Evolutionary conservation across 2,329 filamentous ascomycete species (phyloP).

Genomic region (Colletotrichum truncatum): DNA sequence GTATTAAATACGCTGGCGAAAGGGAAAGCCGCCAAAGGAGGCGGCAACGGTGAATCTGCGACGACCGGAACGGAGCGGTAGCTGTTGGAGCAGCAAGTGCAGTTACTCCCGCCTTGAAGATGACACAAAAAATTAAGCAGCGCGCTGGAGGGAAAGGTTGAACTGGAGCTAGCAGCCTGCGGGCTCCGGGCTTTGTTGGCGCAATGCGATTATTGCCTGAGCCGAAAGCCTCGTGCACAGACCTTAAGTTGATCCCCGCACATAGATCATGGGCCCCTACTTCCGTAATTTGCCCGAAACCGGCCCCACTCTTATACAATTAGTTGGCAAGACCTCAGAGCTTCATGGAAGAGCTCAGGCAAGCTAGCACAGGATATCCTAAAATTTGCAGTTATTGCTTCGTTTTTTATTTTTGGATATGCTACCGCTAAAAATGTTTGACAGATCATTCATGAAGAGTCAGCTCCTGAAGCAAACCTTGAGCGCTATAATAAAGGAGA

Average conservation of each 20-base stretch:
- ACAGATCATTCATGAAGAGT: no score
- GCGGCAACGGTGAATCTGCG: slow-evolving; percentile 7
- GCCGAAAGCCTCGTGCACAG: slow-evolving; percentile 24
- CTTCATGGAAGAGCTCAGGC: not conserved
- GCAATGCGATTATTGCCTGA: slow-evolving; percentile 26
- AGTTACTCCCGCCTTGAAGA: slow-evolving; percentile 17
- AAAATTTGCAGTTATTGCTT: not conserved
- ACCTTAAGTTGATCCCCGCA: not conserved
- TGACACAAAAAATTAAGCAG: slow-evolving; percentile 30
- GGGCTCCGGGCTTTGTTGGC: slow-evolving; percentile 28
- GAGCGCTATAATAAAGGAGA: no score
- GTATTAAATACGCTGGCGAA: not conserved
- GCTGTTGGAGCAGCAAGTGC: slow-evolving; percentile 6
- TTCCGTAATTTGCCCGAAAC: slow-evolving; percentile 27
- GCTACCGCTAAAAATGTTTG: no score
- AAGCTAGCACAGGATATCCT: not conserved
- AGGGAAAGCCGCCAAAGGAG: not conserved
- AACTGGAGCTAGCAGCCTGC: slow-evolving; percentile 25
- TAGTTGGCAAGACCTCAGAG: not conserved
- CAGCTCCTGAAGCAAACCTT: no score
- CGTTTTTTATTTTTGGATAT: no score
- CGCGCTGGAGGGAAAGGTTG: slow-evolving; percentile 25
- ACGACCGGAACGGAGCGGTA: slow-evolving; percentile 13
- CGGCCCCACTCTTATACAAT: slow-evolving; percentile 8
- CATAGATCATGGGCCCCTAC: not conserved